Evolutionary conservation across 176 grass and related monocot genomes (phyloP), one percentile per base, ranked within the genome.

Genomic region (Phoenix dactylifera): DNA sequence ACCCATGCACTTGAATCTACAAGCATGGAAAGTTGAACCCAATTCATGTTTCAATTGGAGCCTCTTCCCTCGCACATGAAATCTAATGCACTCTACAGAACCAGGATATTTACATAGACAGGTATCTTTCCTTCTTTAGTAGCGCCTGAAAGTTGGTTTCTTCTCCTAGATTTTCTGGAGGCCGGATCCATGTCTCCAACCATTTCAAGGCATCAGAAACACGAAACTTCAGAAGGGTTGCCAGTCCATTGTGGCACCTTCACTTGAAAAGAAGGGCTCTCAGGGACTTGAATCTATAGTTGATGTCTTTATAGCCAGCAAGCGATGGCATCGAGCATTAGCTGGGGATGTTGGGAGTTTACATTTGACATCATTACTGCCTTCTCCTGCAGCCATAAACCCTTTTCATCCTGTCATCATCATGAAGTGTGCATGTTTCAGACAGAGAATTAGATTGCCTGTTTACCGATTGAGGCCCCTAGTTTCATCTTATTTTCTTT

Each of bases 61-160:
- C 59, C 65, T 85, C 68, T 72, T 77, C 50, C 85, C 79, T 22
- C 72, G 58, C 50, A 85, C 60, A 73, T 85, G 85, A 70, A 80
- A 72, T 76, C 75, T 83, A 55, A 80, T 57, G 68, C 69, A 85
- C 18, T 22, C 24, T 57, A 75, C 35, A 52, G 81, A 95, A 61
- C 74, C 23, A 19, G 60, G 82, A 51, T 54, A 35, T 15, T 67
- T 6, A 58, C 72, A 80, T 7, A 54, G 52, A 60, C 85, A 85
- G 26, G 58, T 50, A 64, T 76, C 67, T 56, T 22, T 61, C 63
- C 63, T 68, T 1, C 20, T 20, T 20, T 72, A 79, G 72, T 65
- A 66, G 48, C 9, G 65, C 54, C 69, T 66, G 3, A 50, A 51
- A 20, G 20, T 20, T 20, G 20, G 20, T 20, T 20, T 20, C 20